Conservation (phyloP, 2,329 filamentous ascomycete species). For the Nothophaeocryptopus gaeumannii region DNA sequence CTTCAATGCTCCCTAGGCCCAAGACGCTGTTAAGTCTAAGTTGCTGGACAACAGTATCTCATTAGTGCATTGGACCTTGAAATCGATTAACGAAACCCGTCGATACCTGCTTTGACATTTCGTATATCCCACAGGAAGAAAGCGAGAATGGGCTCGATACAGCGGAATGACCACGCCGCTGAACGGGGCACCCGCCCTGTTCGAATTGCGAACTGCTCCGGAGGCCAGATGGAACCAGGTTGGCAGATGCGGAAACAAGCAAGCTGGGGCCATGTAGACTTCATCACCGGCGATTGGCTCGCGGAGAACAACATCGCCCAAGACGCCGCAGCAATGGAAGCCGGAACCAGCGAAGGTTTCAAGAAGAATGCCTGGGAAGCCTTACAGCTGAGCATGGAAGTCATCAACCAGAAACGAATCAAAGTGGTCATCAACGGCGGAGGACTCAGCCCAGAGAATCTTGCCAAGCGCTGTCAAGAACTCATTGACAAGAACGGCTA, state of each 20-base stretch:
- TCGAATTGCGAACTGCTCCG: not conserved
- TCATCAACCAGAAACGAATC: constrained; percentile 48
- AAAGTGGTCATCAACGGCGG: constrained; percentile 56
- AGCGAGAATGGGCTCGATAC: too few relatives aligned
- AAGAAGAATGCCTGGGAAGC: constrained; percentile 33
- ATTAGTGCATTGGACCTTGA: too few relatives aligned
- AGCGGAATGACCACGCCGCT: too few relatives aligned
- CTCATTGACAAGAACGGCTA: constrained; percentile 33
- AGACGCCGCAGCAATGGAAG: constrained; percentile 17
- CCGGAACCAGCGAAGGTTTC: not conserved
- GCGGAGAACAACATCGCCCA: constrained; percentile 22
- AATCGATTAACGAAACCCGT: too few relatives aligned
- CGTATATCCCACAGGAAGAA: too few relatives aligned
- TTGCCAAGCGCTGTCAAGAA: constrained; percentile 46
- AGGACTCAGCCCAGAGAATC: constrained; percentile 51
- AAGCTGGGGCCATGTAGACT: constrained; percentile 36
- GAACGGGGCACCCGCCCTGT: not conserved
- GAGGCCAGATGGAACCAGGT: not conserved
- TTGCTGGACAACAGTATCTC: too few relatives aligned
- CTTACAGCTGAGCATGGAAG: constrained; percentile 44
- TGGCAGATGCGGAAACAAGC: constrained; percentile 13
- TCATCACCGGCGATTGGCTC: constrained; percentile 50
- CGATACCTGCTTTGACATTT: too few relatives aligned
- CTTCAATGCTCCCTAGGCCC: too few relatives aligned
- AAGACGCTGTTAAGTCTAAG: too few relatives aligned